Conservation (phyloP, 441 rosid genomes). For the Monsonia emarginata region DNA sequence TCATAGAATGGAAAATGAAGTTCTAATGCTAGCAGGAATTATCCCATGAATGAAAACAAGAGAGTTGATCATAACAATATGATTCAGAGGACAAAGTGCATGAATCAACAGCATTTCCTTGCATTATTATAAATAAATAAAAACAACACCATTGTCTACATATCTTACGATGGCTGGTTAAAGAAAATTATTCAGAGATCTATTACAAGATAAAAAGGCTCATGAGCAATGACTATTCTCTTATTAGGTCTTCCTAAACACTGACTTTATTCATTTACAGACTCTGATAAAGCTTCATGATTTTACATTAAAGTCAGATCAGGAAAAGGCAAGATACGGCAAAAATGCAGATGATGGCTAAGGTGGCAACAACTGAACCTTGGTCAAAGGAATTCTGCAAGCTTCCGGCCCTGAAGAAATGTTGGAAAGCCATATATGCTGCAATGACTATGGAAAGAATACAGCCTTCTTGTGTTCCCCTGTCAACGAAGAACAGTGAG, state of each 20-base stretch:
- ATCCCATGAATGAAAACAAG: no score
- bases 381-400: conserved; percentile 64
- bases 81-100: background rate
- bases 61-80: background rate
- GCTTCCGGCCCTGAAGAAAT: conserved; percentile 63
- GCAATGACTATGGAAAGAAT: conserved; percentile 50
- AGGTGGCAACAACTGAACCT: conserved; percentile 67
- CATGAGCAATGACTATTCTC: conserved; percentile 7
- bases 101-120: background rate
- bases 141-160: background rate
- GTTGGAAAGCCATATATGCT: conserved; percentile 74
- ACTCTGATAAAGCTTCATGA: conserved; percentile 4
- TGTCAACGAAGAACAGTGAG: conserved; percentile 22
- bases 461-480: conserved; percentile 65
- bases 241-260: conserved; percentile 14
- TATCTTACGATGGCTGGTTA: background rate
- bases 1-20: no score
- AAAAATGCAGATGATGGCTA: conserved; percentile 45
- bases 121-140: background rate
- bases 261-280: conserved; percentile 25
- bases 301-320: conserved; percentile 28
- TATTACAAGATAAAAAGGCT: background rate
- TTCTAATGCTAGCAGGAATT: no score
- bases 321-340: conserved; percentile 45
- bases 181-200: background rate